Evolutionary conservation across 257 asterid genomes (phyloP).

Genomic region (Solanum neorickii): DNA sequence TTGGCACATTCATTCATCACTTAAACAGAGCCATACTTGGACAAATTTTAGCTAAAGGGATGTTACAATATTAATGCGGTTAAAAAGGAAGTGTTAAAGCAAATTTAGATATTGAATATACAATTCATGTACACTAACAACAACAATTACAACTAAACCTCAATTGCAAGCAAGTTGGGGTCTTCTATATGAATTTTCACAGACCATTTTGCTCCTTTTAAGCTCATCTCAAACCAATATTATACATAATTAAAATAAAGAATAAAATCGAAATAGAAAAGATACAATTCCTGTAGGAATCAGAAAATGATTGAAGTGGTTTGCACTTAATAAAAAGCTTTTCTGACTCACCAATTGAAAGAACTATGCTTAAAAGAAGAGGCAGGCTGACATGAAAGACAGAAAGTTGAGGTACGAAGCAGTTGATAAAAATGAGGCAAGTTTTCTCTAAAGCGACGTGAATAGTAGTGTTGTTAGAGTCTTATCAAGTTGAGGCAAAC

Average conservation of each 20-base stretch:
- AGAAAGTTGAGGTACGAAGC: neutral
- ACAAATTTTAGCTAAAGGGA: neutral
- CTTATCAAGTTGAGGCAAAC: neutral
- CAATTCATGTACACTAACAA: neutral
- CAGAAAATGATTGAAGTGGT: neutral
- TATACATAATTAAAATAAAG: neutral
- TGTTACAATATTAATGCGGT: neutral
- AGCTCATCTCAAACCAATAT: neutral
- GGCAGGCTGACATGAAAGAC: neutral
- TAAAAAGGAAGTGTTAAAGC: neutral
- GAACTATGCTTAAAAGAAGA: neutral
- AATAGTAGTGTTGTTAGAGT: neutral
- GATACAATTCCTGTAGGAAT: neutral
- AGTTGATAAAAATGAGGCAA: neutral
- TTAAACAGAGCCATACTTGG: neutral
- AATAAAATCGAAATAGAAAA: neutral
- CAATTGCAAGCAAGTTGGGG: neutral
- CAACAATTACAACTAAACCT: neutral
- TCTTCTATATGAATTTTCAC: neutral
- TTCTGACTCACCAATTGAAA: neutral
- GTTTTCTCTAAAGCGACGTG: neutral
- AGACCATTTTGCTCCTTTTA: neutral
- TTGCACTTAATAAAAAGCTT: neutral
- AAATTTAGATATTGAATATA: neutral
- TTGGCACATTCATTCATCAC: neutral